Conservation (phyloP, 306 rosid species). For the Abrus precatorius region DNA sequence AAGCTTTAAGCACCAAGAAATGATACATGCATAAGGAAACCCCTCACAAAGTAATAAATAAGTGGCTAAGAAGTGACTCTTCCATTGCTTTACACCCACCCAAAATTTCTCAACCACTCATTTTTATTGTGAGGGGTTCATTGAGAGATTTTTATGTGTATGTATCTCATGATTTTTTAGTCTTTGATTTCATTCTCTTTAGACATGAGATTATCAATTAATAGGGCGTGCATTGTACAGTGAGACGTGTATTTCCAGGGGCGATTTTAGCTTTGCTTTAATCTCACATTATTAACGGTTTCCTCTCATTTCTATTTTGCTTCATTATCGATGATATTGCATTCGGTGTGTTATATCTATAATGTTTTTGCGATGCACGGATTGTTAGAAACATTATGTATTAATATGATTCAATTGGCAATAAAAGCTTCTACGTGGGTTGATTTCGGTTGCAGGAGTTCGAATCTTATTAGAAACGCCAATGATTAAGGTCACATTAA, state of each 20-base stretch:
- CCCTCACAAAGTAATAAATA: conserved; percentile 37
- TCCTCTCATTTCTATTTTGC: conserved; percentile 40
- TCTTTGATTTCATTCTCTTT: conserved; percentile 27
- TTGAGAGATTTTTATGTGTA: conserved; percentile 20
- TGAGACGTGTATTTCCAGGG: conserved; percentile 69
- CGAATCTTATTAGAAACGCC: neutral
- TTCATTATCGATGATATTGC: conserved; percentile 40
- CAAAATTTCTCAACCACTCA: conserved; percentile 40
- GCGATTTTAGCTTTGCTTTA: conserved; percentile 53
- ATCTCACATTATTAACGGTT: conserved; percentile 41
- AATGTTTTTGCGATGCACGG: conserved; percentile 5
- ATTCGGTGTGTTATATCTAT: neutral
- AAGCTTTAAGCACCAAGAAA: conserved; percentile 66
- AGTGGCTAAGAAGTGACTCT: conserved; percentile 37
- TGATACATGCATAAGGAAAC: conserved; percentile 28
- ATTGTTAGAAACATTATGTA: neutral
- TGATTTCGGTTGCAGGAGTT: too few species aligned
- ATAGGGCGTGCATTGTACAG: conserved; percentile 65
- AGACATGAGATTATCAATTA: conserved; percentile 48
- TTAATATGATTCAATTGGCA: neutral
- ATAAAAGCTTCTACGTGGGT: neutral
- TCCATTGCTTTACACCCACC: neutral
- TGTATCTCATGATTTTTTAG: conserved; percentile 43
- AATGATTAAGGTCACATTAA: neutral
- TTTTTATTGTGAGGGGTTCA: conserved; percentile 40